Evolutionary conservation across 768 basidiomycete species (phyloP).

Genomic region (Lenzites betulinus): DNA sequence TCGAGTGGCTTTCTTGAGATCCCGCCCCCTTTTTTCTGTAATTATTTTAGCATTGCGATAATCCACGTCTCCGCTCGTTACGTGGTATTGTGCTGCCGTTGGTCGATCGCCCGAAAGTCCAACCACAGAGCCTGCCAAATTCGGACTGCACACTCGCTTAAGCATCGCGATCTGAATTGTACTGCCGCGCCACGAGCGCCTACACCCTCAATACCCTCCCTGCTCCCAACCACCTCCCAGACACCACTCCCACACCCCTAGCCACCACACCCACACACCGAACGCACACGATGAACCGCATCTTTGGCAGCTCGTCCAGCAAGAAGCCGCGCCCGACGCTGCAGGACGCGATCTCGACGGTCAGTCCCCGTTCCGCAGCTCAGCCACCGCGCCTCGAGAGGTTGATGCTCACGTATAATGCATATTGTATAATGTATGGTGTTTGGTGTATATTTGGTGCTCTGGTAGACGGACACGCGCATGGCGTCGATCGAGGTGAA

Average conservation of each 20-base stretch:
- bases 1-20: constrained; percentile 13
- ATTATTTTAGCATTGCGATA: no score
- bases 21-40: not conserved
- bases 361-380: constrained; percentile 38
- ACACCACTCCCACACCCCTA: not conserved
- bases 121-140: constrained; percentile 7
- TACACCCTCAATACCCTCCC: not conserved
- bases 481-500: constrained; percentile 93
- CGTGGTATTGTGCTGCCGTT: no score
- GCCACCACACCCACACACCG: not conserved
- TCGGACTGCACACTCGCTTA: not conserved
- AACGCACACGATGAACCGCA: constrained; percentile 65
- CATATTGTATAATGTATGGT: no score
- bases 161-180: not conserved
- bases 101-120: no score
- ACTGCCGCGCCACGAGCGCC: not conserved
- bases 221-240: not conserved
- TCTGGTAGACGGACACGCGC: constrained; percentile 77
- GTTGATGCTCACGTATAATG: no score
- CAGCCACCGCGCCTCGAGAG: not conserved
- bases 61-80: no score
- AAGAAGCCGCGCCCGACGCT: constrained; percentile 86
- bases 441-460: no score
- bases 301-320: constrained; percentile 73
- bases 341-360: constrained; percentile 91